Evolutionary conservation across 1,284 basidiomycete species (phyloP), one percentile per base, ranked within the genome.

Genomic region (Schizophyllum commune): DNA sequence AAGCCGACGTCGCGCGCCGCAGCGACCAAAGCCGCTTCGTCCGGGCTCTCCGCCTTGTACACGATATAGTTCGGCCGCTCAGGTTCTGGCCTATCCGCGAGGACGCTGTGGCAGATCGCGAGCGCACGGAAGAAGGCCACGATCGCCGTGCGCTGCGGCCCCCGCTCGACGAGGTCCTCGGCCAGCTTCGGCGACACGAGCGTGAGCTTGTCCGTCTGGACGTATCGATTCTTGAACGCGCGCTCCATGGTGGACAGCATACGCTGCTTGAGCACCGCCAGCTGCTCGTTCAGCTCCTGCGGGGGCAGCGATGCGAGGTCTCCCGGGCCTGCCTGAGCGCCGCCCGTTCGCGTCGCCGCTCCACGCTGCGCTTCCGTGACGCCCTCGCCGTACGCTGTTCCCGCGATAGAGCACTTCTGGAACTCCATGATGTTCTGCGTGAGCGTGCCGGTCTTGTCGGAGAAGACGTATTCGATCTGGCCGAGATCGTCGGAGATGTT

Each of bases 381-480:
- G 11, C 95, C 96, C 68, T 98, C 95, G 17, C 94, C 96, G 69
- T 97, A 98, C 0, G 86, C 69, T 0, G 93, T 77, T 2, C 95
- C 96, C 62, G 87, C 77, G 65, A 98, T 83, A 0, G 94, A 96
- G 69, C 94, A 97, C 72, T 94, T 95, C 73, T 98, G 95, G 76
- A 97, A 98, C 78, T 98, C 96, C 96, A 98, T 99, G 66, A 97
- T 77, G 75, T 96, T 98, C 74, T 98, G 94, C 2, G 95, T 97
- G 60, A 97, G 84, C 1, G 95, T 97, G 15, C 94, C 94, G 0
- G 95, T 97, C 80, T 99, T 99, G 83, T 99, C 96, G 5, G 92
- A 95, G 75, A 98, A 98, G 68, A 98, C 82, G 74, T 98, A 98
- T 77, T 97, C 96, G 74, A 98, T 98, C 76, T 98, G 96, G 27